A percentile compares a stretch with the other conserved stretches of the same genome.
phyloP scores from a whole-genome alignment of 2,329 filamentous ascomycete species.

The Phaeosphaeria sp. region DNA sequence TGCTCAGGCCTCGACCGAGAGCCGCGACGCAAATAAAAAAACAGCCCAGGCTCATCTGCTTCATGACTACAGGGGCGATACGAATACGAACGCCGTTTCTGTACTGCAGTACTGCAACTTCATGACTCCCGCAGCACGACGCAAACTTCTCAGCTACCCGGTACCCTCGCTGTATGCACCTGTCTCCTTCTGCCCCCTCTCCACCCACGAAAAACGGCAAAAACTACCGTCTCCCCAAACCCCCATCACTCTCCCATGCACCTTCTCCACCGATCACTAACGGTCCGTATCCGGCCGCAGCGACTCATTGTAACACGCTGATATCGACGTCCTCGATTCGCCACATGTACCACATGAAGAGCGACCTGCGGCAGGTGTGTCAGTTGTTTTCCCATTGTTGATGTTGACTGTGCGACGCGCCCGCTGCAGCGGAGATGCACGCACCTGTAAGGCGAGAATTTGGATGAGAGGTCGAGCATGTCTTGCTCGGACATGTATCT shows the following conservation, averaged over 20 bases:
- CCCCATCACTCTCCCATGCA: neutral
- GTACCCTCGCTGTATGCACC: neutral
- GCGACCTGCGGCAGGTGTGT: slow-evolving; percentile 60
- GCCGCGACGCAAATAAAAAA: too few species aligned
- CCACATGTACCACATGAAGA: slow-evolving; percentile 99
- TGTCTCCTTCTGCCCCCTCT: neutral
- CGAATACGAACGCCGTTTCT: too few species aligned
- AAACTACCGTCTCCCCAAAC: too few species aligned
- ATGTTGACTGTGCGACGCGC: neutral
- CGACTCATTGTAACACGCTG: slow-evolving; percentile 50
- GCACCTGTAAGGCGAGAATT: slow-evolving; percentile 81
- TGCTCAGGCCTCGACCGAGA: too few species aligned
- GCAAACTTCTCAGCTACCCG: neutral
- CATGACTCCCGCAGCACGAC: slow-evolving; percentile 2
- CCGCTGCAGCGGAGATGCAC: slow-evolving; percentile 29
- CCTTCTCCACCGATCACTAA: neutral
- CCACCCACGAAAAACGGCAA: neutral
- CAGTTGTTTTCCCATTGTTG: neutral
- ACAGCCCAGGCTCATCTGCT: too few species aligned
- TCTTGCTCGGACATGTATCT: slow-evolving; percentile 90
- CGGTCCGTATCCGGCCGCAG: neutral
- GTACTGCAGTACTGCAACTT: slow-evolving; percentile 20
- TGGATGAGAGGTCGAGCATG: slow-evolving; percentile 81
- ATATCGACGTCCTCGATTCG: slow-evolving; percentile 80
- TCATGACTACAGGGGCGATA: neutral